Evolutionary conservation across 257 asterid species (phyloP), one percentile per base, ranked within the genome.

Genomic region (Primulina huaijiensis): DNA sequence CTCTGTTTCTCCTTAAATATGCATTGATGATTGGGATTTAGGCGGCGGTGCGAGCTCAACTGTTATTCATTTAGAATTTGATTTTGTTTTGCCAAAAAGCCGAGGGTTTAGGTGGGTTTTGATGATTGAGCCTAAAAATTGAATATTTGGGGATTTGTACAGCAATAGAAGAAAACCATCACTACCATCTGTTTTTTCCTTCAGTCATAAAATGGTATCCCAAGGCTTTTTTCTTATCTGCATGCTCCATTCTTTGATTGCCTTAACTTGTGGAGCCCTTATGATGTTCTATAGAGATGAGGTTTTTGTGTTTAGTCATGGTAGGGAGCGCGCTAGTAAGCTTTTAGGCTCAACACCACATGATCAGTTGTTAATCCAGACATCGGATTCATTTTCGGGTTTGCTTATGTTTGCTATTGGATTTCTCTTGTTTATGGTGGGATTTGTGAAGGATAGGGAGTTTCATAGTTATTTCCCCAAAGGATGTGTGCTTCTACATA

Each of bases 311-410:
- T 88, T 92, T 79, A 90, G 92, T 86, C 98, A 88, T 78, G 98
- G 98, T 4, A 84, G 64, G 71, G 97, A 92, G 33, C 87, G 77
- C 60, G 98, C 98, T 3, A 90, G 90, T 69, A 85, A 82, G 88
- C 86, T 92, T 33, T 25, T 81, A 57, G 98, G 98, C 34, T 87
- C 98, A 27, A 92, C 97, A 2, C 91, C 95, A 40, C 90, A 90
- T 75, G 98, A 92, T 76, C 96, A 92, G 84, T 81, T 92, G 50
- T 82, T 92, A 69, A 90, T 92, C 72, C 88, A 82, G 3, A 92
- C 96, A 0, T 92, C 98, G 1, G 98, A 92, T 72, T 92, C 97
- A 29, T 90, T 92, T 65, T 92, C 98, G 33, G 98, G 98, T 27
- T 77, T 90, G 82, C 90, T 92, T 60, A 43, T 92, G 72, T 87